Percentiles rank a stretch among this genome's conserved stretches.
Conservation (phyloP, 345 rosid genomes). For the Pistacia integerrima region DNA sequence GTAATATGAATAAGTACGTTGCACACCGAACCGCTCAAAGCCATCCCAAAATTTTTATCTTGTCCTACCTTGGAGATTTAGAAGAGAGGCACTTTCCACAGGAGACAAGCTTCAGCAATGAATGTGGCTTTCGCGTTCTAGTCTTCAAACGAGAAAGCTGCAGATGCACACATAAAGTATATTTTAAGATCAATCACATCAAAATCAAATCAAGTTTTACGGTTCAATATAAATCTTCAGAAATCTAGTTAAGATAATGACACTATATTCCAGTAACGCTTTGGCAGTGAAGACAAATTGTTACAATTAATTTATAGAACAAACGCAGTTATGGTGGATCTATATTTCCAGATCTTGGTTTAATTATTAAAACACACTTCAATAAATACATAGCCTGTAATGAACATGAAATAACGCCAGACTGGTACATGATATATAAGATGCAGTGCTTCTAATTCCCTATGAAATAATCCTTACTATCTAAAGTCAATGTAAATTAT, state of each 20-base stretch:
- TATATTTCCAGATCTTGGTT: not conserved
- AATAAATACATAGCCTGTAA: not conserved
- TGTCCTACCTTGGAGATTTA: constrained; percentile 57
- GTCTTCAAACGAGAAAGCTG: constrained; percentile 72
- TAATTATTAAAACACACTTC: not conserved
- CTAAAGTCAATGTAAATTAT: not conserved
- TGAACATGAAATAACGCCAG: not conserved
- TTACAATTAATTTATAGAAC: not conserved
- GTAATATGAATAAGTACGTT: constrained; percentile 16
- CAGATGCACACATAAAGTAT: constrained; percentile 14
- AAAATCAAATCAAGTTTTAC: not conserved
- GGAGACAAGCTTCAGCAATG: constrained; percentile 69
- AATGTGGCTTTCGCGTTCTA: constrained; percentile 50
- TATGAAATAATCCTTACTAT: not conserved
- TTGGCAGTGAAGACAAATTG: not conserved
- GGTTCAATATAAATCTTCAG: not conserved
- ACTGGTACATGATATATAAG: not conserved
- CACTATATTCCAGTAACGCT: not conserved
- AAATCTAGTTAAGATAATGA: not conserved
- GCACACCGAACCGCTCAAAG: constrained; percentile 17
- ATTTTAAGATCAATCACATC: not conserved
- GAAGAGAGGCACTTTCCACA: constrained; percentile 74
- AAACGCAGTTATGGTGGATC: not conserved
- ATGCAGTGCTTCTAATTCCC: not conserved
- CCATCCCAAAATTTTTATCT: constrained; percentile 12